Conservation (phyloP, 176 grass and related monocot species). For the sorghum (Sorghum bicolor) region DNA sequence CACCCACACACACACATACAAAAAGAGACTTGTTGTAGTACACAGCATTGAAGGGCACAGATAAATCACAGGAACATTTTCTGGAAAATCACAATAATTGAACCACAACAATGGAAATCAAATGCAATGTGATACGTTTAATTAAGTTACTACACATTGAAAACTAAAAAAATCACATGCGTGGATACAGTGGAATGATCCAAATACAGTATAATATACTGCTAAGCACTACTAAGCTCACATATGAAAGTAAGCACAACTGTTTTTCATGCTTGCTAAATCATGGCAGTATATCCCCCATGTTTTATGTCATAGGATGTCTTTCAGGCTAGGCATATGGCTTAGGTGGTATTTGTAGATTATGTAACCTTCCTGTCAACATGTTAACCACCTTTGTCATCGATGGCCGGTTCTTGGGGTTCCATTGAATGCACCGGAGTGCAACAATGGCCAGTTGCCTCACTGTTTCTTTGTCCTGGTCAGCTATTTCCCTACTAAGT, state of each 20-base stretch:
- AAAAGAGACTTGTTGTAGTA: not conserved
- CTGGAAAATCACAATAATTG: not conserved
- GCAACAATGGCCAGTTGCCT: conserved; percentile 41
- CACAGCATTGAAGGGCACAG: not conserved
- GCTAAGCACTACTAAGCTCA: not conserved
- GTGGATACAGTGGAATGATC: not conserved
- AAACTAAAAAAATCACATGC: not conserved
- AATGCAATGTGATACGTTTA: not conserved
- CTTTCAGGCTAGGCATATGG: conserved; percentile 34
- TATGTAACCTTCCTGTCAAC: conserved; percentile 42
- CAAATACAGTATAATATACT: not conserved
- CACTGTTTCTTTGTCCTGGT: conserved; percentile 21
- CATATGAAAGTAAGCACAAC: no score
- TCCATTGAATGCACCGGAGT: conserved; percentile 73
- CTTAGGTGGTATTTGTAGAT: conserved; percentile 44
- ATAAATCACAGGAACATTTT: not conserved
- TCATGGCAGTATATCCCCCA: not conserved
- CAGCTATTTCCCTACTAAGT: not conserved
- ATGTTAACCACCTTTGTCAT: conserved; percentile 72
- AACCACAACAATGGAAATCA: not conserved
- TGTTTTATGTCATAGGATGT: not conserved
- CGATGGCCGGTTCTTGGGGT: conserved; percentile 40
- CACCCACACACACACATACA: not conserved
- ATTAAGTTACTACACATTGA: not conserved
- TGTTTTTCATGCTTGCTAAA: not conserved